Evolutionary conservation across 495 filamentous ascomycete species (phyloP).

Genomic region (Aspergillus egyptiacus): DNA sequence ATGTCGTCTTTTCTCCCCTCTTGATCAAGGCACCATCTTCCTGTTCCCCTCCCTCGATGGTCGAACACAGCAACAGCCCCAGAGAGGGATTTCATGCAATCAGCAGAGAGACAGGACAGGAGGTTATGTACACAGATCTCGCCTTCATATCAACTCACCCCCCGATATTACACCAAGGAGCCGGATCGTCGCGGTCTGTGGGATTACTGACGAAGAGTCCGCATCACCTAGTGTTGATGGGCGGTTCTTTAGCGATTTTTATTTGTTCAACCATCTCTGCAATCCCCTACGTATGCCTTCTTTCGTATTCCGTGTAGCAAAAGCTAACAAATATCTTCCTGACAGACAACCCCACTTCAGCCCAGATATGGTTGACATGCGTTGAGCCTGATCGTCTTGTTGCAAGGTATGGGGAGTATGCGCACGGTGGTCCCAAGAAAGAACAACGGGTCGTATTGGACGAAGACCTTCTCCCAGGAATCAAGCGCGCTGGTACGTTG

Average conservation of each 20-base stretch:
- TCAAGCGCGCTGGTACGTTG: background rate
- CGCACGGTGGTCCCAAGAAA: background rate
- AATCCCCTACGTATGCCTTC: too few relatives aligned
- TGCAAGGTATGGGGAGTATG: background rate
- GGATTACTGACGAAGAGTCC: background rate
- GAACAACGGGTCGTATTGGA: background rate
- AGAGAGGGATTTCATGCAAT: too few relatives aligned
- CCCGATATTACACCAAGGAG: background rate
- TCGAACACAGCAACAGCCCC: too few relatives aligned
- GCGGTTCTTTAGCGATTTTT: background rate
- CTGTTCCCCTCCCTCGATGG: too few relatives aligned
- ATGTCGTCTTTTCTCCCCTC: too few relatives aligned
- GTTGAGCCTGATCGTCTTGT: background rate
- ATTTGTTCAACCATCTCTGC: background rate
- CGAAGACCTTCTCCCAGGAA: background rate
- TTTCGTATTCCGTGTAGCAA: background rate
- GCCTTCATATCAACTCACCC: too few relatives aligned
- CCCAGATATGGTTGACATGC: conserved; percentile 3
- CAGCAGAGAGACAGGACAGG: too few relatives aligned
- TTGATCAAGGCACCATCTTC: too few relatives aligned
- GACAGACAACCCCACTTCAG: too few relatives aligned
- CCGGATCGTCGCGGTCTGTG: background rate
- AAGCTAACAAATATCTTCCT: too few relatives aligned
- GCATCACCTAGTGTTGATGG: background rate
- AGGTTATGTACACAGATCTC: too few relatives aligned